These are phyloP conservation scores for Epichloe bromicola DNA, from an alignment of 2,329 filamentous ascomycete genomes.

Conservation along the genomic window DNA sequence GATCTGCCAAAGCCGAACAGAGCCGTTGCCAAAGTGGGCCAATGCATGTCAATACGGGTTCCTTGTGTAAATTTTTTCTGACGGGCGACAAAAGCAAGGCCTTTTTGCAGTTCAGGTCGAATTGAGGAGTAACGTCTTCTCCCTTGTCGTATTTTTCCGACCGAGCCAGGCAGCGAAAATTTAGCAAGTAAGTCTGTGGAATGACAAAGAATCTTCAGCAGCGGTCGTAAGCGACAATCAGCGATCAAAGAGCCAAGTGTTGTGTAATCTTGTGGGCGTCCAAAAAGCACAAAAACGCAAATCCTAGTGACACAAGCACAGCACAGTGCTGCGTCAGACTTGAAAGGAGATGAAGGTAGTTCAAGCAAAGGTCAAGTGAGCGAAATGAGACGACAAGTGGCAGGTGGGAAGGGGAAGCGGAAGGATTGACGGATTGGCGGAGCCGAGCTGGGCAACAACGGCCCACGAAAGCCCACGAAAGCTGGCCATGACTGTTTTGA, in stretches of 20 bases:
- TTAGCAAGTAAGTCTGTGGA: background rate
- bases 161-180: background rate
- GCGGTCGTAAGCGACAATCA: background rate
- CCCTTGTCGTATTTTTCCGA: background rate
- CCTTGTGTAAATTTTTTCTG: background rate
- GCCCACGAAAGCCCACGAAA: background rate
- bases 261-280: background rate
- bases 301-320: background rate
- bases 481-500: background rate
- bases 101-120: background rate
- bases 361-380: background rate
- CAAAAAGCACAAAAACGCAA: conserved; percentile 2
- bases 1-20: conserved; percentile 21
- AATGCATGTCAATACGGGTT: conserved; percentile 22
- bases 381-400: background rate
- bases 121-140: background rate
- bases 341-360: background rate
- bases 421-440: background rate
- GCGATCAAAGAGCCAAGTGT: background rate
- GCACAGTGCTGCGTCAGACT: background rate
- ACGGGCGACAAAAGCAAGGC: background rate
- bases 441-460: background rate
- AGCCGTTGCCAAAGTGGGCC: conserved; percentile 20
- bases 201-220: background rate
- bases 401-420: background rate